Evolutionary conservation across 768 basidiomycete genomes (phyloP).

Genomic region (Russula earlei): DNA sequence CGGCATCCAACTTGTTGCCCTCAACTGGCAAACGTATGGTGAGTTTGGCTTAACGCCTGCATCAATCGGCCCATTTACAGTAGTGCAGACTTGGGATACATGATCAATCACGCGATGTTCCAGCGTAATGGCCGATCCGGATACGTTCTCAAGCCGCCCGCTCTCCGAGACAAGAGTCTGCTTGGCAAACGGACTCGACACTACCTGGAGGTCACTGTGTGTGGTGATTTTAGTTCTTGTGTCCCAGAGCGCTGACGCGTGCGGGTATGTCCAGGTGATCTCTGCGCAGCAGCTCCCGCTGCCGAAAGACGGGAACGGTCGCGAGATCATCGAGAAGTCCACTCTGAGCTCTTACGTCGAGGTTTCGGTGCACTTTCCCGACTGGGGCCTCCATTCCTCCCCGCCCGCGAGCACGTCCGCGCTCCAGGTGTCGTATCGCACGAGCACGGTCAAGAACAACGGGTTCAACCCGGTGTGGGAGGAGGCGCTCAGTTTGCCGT

Average conservation of each 20-base stretch:
- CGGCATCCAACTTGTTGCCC: constrained; percentile 82
- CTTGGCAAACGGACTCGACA: constrained; percentile 46
- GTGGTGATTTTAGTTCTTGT: constrained; percentile 14
- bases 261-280: constrained; percentile 38
- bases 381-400: constrained; percentile 42
- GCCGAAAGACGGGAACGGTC: constrained; percentile 51
- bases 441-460: constrained; percentile 66
- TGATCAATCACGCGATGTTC: constrained; percentile 96
- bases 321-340: constrained; percentile 50
- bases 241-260: not conserved
- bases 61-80: not conserved
- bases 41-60: constrained; percentile 22
- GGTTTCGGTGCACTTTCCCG: constrained; percentile 66
- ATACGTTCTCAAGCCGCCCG: constrained; percentile 82
- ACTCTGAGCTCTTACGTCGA: constrained; percentile 71
- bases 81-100: constrained; percentile 68
- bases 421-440: constrained; percentile 45
- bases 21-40: constrained; percentile 99
- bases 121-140: constrained; percentile 80
- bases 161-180: constrained; percentile 60
- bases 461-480: constrained; percentile 93
- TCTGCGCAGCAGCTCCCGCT: constrained; percentile 88
- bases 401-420: constrained; percentile 28
- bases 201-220: constrained; percentile 53
- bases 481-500: constrained; percentile 58